phyloP scores from a whole-genome alignment of 2,329 filamentous ascomycete genomes.

The Botryotinia convoluta region DNA sequence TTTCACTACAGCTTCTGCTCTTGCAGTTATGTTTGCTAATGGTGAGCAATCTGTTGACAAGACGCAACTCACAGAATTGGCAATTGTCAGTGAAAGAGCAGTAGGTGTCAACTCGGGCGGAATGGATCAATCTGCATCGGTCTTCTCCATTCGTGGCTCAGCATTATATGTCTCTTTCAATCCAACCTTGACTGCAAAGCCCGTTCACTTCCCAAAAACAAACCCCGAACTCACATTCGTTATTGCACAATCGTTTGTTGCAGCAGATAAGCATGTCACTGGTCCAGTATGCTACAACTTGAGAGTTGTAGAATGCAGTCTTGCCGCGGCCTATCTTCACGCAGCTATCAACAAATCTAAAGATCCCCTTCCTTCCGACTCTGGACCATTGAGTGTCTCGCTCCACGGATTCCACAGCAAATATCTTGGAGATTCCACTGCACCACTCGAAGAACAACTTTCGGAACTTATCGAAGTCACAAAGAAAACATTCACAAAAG shows the following conservation, averaged over 20 bases:
- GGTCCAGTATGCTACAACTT: slow-evolving; percentile 95
- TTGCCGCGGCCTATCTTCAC: slow-evolving; percentile 72
- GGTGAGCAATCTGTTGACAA: slow-evolving; percentile 78
- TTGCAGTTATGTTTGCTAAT: slow-evolving; percentile 86
- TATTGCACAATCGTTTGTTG: slow-evolving; percentile 91
- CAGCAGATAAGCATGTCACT: slow-evolving; percentile 91
- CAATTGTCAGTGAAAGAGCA: slow-evolving; percentile 88
- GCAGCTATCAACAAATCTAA: slow-evolving; percentile 55
- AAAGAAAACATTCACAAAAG: slow-evolving; percentile 67
- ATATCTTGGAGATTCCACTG: slow-evolving; percentile 56
- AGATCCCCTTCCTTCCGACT: slow-evolving; percentile 68
- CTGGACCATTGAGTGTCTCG: slow-evolving; percentile 77
- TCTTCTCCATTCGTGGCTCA: slow-evolving; percentile 82
- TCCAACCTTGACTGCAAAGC: slow-evolving; percentile 70
- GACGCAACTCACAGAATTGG: slow-evolving; percentile 85
- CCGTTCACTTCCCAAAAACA: slow-evolving; percentile 79
- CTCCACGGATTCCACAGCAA: slow-evolving; percentile 84
- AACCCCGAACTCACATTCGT: slow-evolving; percentile 84
- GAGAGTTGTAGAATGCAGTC: slow-evolving; percentile 89
- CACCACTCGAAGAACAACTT: slow-evolving; percentile 62
- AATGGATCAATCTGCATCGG: slow-evolving; percentile 96
- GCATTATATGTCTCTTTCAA: slow-evolving; percentile 89
- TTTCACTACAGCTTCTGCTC: slow-evolving; percentile 84
- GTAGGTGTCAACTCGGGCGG: slow-evolving; percentile 97
- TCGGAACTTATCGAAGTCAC: slow-evolving; percentile 68